Conservation (phyloP, 2,329 filamentous ascomycete genomes). For the Pezicula neosporulosa region DNA sequence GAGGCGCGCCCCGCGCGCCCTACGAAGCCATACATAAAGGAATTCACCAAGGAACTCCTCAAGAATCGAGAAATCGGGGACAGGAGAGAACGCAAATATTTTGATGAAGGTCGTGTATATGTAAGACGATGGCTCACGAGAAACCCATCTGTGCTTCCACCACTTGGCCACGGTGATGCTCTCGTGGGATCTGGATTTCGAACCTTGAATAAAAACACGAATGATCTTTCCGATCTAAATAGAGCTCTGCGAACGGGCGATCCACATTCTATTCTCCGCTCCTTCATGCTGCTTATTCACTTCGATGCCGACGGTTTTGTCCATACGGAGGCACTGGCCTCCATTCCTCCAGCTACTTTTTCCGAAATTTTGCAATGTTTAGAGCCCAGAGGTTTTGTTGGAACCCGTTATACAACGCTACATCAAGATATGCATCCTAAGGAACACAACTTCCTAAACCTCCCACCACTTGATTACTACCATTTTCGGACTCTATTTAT, state of each 20-base stretch:
- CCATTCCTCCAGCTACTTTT: slow-evolving; percentile 53
- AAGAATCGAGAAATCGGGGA: too few species aligned
- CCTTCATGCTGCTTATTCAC: slow-evolving; percentile 8
- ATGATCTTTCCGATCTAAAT: background rate
- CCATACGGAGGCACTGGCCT: slow-evolving; percentile 26
- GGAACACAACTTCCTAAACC: slow-evolving; percentile 29
- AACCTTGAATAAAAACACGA: too few species aligned
- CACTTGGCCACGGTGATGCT: background rate
- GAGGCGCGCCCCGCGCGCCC: too few species aligned
- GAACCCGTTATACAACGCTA: slow-evolving; percentile 38
- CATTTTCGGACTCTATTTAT: slow-evolving; percentile 19
- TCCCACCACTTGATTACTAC: slow-evolving; percentile 10
- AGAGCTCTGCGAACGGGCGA: slow-evolving; percentile 10
- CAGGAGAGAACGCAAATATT: too few species aligned
- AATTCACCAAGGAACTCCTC: too few species aligned
- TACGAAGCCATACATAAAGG: too few species aligned
- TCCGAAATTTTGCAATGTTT: slow-evolving; percentile 60
- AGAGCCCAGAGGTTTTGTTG: slow-evolving; percentile 51
- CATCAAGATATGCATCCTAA: slow-evolving; percentile 45
- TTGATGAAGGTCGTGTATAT: too few species aligned
- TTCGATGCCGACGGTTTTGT: slow-evolving; percentile 16
- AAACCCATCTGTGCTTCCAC: too few species aligned
- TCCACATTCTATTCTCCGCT: slow-evolving; percentile 11
- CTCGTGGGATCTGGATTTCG: background rate
- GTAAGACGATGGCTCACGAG: too few species aligned